Evolutionary conservation across 805 yeast species (phyloP), one percentile per base, ranked within the genome.

Genomic region (Blastobotrys muscicola): DNA sequence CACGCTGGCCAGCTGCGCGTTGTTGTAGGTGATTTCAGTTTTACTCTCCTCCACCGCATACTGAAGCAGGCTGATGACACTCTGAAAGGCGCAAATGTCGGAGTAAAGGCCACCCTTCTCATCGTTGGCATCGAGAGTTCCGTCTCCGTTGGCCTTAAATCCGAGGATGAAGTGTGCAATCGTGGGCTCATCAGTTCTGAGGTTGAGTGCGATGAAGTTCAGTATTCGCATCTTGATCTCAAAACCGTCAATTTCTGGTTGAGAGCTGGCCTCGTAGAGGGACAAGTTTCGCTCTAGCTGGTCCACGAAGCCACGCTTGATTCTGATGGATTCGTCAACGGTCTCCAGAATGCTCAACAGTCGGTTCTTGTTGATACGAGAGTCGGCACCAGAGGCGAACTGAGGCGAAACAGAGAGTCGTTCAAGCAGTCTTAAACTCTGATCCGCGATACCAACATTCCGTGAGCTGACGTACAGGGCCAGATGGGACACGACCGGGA

Each of bases 101-200:
- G 85, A 72, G 2, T 62, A 62, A 41, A 81, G 71, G 16, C 77
- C 76, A 0, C 85, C 77, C 1, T 64, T 56, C 0, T 67, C 57
- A 3, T 57, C 48, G 11, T 70, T 68, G 2, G 60, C 49, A 2
- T 78, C 77, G n/a, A 79, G 58, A 0, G 74, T 59, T 14, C 78
- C 63, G n/a, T 72, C 67, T 41, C 71, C 74, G 1, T 64, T 60
- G 32, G 72, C 63, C 35, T 75, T 78, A 59, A 79, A 86, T 0
- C 97, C 97, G 1, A 90, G 68, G 7, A 90, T 59, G 51, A 81
- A 80, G 57, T 87, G 97, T 1, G 90, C 66, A 1, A 82, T 70
- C 0, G 80, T 71, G 4, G 78, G 71, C 11, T 61, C 64, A 6
- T 66, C 63, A 1, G 65, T 48, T 12, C 20, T 58, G 40, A 85